A percentile compares a stretch with the other conserved stretches of the same genome.
These are phyloP conservation scores for Tilletiopsis washingtonensis DNA, from an alignment of 1,284 basidiomycete genomes.

Conservation along the genomic window DNA sequence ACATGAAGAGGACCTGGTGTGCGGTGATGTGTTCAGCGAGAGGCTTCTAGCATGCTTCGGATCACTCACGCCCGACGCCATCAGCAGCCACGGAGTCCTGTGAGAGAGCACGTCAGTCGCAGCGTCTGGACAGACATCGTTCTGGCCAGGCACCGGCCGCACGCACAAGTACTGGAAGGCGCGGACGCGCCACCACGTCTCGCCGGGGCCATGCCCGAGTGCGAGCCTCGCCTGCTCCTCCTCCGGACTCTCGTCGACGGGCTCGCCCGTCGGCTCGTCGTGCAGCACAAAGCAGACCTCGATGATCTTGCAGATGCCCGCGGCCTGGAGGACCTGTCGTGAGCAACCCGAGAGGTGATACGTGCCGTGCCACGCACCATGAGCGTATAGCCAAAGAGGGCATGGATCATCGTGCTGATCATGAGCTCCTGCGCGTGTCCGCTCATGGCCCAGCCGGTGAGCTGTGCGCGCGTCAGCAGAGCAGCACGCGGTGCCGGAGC, in stretches of 20 bases:
- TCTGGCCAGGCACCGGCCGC: background rate
- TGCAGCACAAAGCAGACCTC: slow-evolving; percentile 71
- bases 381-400: slow-evolving; percentile 72
- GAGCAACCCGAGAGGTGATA: too few relatives aligned
- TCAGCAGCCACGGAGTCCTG: slow-evolving; percentile 30
- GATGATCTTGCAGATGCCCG: slow-evolving; percentile 70
- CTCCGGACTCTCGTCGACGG: background rate
- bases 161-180: slow-evolving; percentile 36
- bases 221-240: background rate
- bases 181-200: slow-evolving; percentile 22
- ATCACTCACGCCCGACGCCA: slow-evolving; percentile 28
- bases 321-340: too few relatives aligned
- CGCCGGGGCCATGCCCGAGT: background rate
- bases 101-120: background rate
- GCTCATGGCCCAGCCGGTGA: slow-evolving; percentile 80
- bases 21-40: too few relatives aligned
- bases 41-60: too few relatives aligned
- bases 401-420: slow-evolving; percentile 60
- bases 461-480: too few relatives aligned
- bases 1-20: slow-evolving; percentile 46
- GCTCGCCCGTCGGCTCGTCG: slow-evolving; percentile 43
- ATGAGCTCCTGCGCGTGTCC: slow-evolving; percentile 54
- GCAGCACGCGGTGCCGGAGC: too few relatives aligned
- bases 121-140: background rate
- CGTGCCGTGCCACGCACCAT: too few relatives aligned